Evolutionary conservation across 768 basidiomycete genomes (phyloP).

Genomic region (Plicaturopsis crispa): DNA sequence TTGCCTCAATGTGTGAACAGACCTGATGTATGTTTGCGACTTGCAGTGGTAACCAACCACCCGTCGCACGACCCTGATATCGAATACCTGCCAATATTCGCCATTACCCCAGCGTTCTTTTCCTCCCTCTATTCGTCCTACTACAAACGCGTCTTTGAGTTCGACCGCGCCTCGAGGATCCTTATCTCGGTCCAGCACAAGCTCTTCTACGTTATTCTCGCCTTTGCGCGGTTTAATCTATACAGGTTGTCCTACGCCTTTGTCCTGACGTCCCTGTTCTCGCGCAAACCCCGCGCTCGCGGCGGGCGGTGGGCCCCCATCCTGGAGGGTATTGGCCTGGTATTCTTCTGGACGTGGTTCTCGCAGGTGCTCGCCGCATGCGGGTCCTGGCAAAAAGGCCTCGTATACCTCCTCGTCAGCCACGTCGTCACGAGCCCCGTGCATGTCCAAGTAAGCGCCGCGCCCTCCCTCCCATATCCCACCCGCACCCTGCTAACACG

Average conservation of each 20-base stretch:
- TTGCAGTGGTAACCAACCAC: slow-evolving; percentile 89
- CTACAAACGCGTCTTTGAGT: slow-evolving; percentile 80
- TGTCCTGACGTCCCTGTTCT: slow-evolving; percentile 58
- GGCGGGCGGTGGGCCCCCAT: slow-evolving; percentile 77
- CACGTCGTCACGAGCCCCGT: slow-evolving; percentile 84
- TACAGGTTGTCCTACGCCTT: slow-evolving; percentile 81
- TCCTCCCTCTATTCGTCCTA: slow-evolving; percentile 87
- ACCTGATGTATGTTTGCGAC: slow-evolving; percentile 4
- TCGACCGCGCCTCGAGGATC: slow-evolving; percentile 60
- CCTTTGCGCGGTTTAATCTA: slow-evolving; percentile 91
- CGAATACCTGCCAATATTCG: slow-evolving; percentile 89
- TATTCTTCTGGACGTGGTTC: slow-evolving; percentile 91
- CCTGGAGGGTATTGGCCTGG: slow-evolving; percentile 65
- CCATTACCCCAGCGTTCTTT: slow-evolving; percentile 85
- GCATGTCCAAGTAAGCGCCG: slow-evolving; percentile 78
- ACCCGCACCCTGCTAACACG: slow-evolving; percentile 1
- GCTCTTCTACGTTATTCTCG: slow-evolving; percentile 87
- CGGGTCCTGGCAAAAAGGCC: slow-evolving; percentile 59
- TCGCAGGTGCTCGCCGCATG: slow-evolving; percentile 60
- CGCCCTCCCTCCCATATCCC: slow-evolving; percentile 1
- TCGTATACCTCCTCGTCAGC: slow-evolving; percentile 77
- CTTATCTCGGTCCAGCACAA: slow-evolving; percentile 81
- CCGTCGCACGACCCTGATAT: slow-evolving; percentile 91
- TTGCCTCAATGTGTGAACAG: slow-evolving; percentile 3
- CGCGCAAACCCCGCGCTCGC: slow-evolving; percentile 51